These are phyloP conservation scores for Fusarium gaditjirri DNA, from an alignment of 2,329 filamentous ascomycete species.

Conservation along the genomic window DNA sequence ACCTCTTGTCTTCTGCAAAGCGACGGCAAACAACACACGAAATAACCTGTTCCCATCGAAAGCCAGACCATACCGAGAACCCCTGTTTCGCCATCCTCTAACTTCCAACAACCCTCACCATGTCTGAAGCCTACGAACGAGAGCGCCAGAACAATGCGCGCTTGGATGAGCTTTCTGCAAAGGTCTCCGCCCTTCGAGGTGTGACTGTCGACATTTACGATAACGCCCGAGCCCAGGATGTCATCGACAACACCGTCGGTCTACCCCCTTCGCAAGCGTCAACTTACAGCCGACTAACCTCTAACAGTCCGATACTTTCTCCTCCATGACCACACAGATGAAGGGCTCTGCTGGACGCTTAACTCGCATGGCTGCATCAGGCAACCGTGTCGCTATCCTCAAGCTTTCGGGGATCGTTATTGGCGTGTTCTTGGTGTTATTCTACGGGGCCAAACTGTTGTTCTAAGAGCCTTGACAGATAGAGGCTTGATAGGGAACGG, in stretches of 20 bases:
- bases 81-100: constrained; percentile 6
- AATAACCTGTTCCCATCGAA: background rate
- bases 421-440: constrained; percentile 77
- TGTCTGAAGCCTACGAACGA: constrained; percentile 83
- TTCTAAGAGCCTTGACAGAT: constrained; percentile 54
- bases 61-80: background rate
- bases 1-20: background rate
- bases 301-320: constrained; percentile 85
- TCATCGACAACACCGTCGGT: constrained; percentile 86
- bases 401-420: constrained; percentile 89
- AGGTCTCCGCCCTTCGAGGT: constrained; percentile 90
- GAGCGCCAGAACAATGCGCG: constrained; percentile 94
- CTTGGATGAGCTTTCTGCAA: constrained; percentile 88
- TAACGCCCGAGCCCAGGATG: constrained; percentile 86
- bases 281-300: constrained; percentile 13
- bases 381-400: constrained; percentile 90
- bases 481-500: background rate
- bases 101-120: constrained; percentile 47
- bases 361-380: constrained; percentile 88
- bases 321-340: constrained; percentile 82
- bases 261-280: background rate
- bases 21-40: background rate
- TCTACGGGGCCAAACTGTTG: constrained; percentile 74
- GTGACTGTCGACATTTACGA: constrained; percentile 99
- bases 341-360: constrained; percentile 86